Evolutionary conservation across 2,329 filamentous ascomycete species (phyloP), one percentile per base, ranked within the genome.

Genomic region (Botrytis medusae): DNA sequence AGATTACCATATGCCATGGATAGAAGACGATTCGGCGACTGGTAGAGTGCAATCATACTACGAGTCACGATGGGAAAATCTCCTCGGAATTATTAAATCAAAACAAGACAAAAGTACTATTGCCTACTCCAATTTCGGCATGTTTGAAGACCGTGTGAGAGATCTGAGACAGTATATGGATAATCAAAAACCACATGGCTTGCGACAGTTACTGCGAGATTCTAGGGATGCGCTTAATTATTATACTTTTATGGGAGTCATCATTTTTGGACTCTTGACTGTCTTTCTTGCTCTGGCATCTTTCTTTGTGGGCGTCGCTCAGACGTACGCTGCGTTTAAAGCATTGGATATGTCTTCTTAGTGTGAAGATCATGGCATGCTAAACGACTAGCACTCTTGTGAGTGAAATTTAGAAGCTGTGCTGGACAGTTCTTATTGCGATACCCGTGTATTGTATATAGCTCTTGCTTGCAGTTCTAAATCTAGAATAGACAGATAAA

Each of bases 1-100:
- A n/a, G 42, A 65, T 25, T 65, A 65, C 20, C 63, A 65, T 20
- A 65, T 65, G 42, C 44, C 63, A 48, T 65, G 20, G 63, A 65
- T 65, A 20, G 44, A 65, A 32, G 63, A 65, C 34, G 63, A 65
- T 29, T 65, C 42, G 0, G 44, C 29, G 22, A 25, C 63, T 1
- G 63, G 29, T 9, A 48, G 63, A 34, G 42, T 48, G 20, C 63
- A 48, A 22, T 34, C 63, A 48, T 65, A 65, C 44, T 65, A 65
- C 20, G 42, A 48, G 6, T 65, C 44, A 48, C 42, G 29, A 25
- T 37, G 42, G 63, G 42, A 65, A 3, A 48, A 65, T n/a, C 20
- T 65, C 10, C 20, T 18, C 6, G 42, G 25, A 22, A 48, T 48
- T 7, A 65, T 65, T 5, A 32, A 64, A 46, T 34, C 62, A 34